Conservation (phyloP, 257 asterid genomes). For the Ehretia macrophylla region DNA sequence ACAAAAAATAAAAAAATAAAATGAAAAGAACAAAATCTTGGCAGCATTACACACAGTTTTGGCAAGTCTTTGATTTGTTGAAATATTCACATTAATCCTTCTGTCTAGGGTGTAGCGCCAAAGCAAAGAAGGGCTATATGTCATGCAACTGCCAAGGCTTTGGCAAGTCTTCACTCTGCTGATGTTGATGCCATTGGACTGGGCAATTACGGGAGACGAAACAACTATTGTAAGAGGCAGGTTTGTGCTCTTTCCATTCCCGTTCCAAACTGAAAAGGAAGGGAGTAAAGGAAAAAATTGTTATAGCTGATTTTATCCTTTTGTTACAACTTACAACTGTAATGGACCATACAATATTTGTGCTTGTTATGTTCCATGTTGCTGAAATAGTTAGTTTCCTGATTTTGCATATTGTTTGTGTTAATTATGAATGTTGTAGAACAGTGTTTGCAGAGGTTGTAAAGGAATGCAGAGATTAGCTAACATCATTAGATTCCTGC, state of each 20-base stretch:
- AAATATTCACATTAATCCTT: constrained; percentile 5
- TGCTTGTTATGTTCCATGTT: no score
- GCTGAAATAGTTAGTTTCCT: no score
- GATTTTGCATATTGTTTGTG: neutral
- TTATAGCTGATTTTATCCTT: no score
- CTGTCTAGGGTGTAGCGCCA: constrained; percentile 62
- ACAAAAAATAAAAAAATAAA: no score
- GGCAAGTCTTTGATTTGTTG: constrained; percentile 1
- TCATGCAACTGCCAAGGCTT: constrained; percentile 75
- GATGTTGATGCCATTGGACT: constrained; percentile 80
- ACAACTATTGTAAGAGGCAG: constrained; percentile 88
- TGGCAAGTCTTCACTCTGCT: constrained; percentile 79
- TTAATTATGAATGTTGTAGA: neutral
- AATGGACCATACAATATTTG: no score
- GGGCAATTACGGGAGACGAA: constrained; percentile 62
- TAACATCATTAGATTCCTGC: constrained; percentile 16
- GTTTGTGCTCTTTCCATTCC: constrained; percentile 25
- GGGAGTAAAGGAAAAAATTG: neutral
- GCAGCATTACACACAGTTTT: neutral
- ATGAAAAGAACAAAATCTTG: no score
- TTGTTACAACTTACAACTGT: neutral
- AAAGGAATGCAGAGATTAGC: constrained; percentile 4
- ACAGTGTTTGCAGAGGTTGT: neutral
- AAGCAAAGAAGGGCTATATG: constrained; percentile 59
- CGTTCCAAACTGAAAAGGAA: neutral